These are phyloP conservation scores for Dryas integrifolia DNA, from an alignment of 331 rosid genomes.

Conservation along the genomic window DNA sequence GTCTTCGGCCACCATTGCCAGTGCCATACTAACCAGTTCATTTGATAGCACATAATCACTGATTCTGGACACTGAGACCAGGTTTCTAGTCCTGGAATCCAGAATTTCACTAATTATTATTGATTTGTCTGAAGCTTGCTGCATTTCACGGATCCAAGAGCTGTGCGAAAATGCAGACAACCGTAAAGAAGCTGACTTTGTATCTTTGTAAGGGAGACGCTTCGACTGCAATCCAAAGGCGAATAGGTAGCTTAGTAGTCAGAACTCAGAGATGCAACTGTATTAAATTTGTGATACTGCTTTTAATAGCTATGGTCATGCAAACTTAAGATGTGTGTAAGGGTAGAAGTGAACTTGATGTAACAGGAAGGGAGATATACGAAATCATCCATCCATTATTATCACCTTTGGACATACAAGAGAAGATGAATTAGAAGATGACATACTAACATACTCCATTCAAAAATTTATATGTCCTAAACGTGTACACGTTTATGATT, in stretches of 20 bases:
- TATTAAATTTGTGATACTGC: not conserved
- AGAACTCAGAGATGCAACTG: not conserved
- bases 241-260: constrained; percentile 7
- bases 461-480: too few relatives aligned
- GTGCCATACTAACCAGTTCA: constrained; percentile 98
- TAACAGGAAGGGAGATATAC: not conserved
- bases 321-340: not conserved
- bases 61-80: constrained; percentile 94
- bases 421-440: too few relatives aligned
- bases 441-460: too few relatives aligned
- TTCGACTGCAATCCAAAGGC: constrained; percentile 57
- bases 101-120: constrained; percentile 94
- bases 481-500: too few relatives aligned
- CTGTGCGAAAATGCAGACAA: constrained; percentile 83
- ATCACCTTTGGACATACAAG: too few relatives aligned
- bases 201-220: constrained; percentile 84
- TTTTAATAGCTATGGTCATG: not conserved
- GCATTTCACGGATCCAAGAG: constrained; percentile 97
- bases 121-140: constrained; percentile 91
- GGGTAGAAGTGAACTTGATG: not conserved
- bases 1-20: constrained; percentile 99
- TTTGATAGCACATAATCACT: constrained; percentile 95
- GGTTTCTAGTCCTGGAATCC: constrained; percentile 96
- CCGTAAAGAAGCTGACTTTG: constrained; percentile 57
- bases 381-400: too few relatives aligned